Conservation (phyloP, 306 rosid species). For the Mimosa bimucronata region DNA sequence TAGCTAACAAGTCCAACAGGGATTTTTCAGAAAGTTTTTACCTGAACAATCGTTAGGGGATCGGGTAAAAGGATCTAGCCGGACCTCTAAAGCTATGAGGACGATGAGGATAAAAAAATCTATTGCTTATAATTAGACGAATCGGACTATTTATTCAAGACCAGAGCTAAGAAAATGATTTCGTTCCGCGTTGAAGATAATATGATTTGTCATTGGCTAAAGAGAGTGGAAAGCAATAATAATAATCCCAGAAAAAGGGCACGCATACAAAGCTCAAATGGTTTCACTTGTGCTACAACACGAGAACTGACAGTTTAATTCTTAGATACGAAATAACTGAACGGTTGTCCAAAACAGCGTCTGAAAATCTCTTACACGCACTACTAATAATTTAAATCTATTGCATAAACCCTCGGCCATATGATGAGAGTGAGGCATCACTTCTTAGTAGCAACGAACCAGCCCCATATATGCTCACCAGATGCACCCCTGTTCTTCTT, state of each 20-base stretch:
- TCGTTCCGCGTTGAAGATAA: neutral
- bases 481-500: constrained; percentile 56
- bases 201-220: neutral
- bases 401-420: constrained; percentile 1
- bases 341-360: constrained; percentile 30
- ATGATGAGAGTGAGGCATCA: constrained; percentile 36
- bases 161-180: neutral
- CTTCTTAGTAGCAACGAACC: constrained; percentile 73
- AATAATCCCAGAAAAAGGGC: constrained; percentile 16
- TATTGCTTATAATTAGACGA: neutral
- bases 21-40: neutral
- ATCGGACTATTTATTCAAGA: neutral
- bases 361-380: constrained; percentile 19
- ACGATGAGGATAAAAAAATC: neutral
- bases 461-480: constrained; percentile 73
- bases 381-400: constrained; percentile 1
- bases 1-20: neutral
- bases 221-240: neutral
- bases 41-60: too few species aligned
- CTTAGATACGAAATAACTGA: constrained; percentile 9
- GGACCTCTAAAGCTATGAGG: neutral
- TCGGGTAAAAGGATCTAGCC: neutral
- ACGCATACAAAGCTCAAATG: neutral
- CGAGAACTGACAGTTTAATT: neutral
- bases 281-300: neutral